Base-by-base conservation (phyloP, 768 basidiomycete genomes). In the Galerina sulciceps region DNA sequence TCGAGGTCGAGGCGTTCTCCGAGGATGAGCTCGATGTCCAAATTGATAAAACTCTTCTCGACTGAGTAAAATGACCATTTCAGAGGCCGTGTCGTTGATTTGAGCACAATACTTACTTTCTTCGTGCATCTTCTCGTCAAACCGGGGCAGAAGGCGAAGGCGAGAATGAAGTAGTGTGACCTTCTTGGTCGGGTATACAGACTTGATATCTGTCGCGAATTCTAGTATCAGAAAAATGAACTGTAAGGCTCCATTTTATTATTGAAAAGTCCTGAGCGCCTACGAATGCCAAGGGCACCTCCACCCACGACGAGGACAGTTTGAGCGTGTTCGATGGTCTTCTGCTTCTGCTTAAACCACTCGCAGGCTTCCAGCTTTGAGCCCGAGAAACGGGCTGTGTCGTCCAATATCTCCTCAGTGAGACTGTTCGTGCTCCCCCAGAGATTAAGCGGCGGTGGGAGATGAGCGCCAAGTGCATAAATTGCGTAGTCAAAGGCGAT, bases 231-330 rank as follows among this genome's bases (percentile, higher is more conserved):
- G 2, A 9, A 1, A 34, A 37, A 6, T n/a, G 13, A 26, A 40
- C 17, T 38, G n/a, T 37, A 2, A 35, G 36, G 26, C 8, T 31
- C 8, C 23, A 23, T 15, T 14, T 38, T n/a, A 47, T 23, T 14
- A 9, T 40, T 40, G 5, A 18, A 41, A 23, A 41, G 14, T 13
- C 9, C 41, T 45, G 1, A 31, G 41, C 23, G 78, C 85, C 63
- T 67, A 89, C 87, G 87, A 23, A 91, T 84, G 3, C 89, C 90
- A 9, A 91, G 79, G 0, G 90, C 87, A 0, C 90, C 90, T 10
- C 87, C 89, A 1, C 90, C 90, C 2, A 90, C 81, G 13, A 91
- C 79, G 6, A 90, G 78, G 3, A 91, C 77, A 41, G 78, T 82
- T 1, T 69, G 72, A 0, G 86, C 79, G 2, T 67, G 70, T 52